A percentile compares a stretch with the other conserved stretches of the same genome.
phyloP scores from a whole-genome alignment of 164 flowering plant species.

The Umbilicus rupestris region DNA sequence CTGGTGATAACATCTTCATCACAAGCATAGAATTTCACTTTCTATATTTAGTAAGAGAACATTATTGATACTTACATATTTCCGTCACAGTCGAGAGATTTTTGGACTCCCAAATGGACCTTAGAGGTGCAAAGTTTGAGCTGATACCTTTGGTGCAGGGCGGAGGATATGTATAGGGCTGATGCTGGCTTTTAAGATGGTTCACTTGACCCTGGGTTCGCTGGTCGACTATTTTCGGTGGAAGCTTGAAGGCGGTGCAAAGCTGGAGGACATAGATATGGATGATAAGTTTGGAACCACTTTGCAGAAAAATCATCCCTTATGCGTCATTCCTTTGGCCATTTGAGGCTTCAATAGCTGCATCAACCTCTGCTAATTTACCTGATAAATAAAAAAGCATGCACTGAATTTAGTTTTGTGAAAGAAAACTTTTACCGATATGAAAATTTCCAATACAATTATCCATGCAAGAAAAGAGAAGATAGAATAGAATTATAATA shows the following conservation, averaged over 20 bases:
- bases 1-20: background rate
- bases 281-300: slow-evolving; percentile 16
- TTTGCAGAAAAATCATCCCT: slow-evolving; percentile 16
- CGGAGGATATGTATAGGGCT: slow-evolving; percentile 28
- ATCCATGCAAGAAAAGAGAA: too few relatives aligned
- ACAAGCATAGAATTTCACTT: too few relatives aligned
- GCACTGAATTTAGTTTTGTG: too few relatives aligned
- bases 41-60: background rate
- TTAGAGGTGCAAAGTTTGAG: slow-evolving; percentile 22
- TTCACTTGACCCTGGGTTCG: slow-evolving; percentile 24
- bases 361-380: background rate
- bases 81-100: slow-evolving; percentile 15
- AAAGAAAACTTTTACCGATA: too few relatives aligned
- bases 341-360: slow-evolving; percentile 12
- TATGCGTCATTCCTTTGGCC: slow-evolving; percentile 13
- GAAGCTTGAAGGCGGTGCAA: slow-evolving; percentile 18
- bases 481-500: too few relatives aligned
- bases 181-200: slow-evolving; percentile 23
- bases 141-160: slow-evolving; percentile 30
- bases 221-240: slow-evolving; percentile 26
- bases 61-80: background rate
- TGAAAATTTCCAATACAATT: too few relatives aligned
- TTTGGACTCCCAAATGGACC: slow-evolving; percentile 18
- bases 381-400: background rate
- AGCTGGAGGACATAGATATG: slow-evolving; percentile 15